A percentile compares a stretch with the other conserved stretches of the same genome.
Evolutionary conservation across 306 rosid genomes (phyloP).

Genomic region (Albizia julibrissin): DNA sequence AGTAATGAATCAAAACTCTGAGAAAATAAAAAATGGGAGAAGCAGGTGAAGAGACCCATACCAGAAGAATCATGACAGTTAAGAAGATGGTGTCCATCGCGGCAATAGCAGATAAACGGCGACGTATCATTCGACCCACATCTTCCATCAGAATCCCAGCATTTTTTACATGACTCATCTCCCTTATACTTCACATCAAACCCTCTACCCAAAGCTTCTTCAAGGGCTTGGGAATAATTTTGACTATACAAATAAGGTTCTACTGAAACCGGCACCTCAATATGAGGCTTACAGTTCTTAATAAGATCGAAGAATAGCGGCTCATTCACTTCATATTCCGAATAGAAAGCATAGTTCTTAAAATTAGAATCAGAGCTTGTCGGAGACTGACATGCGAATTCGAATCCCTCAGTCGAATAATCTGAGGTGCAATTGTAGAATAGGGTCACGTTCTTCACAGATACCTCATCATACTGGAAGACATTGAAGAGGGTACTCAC

Average conservation of each 20-base stretch:
- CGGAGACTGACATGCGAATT: background rate
- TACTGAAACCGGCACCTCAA: background rate
- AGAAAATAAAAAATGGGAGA: background rate
- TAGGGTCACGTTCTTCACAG: constrained; percentile 7
- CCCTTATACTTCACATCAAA: background rate
- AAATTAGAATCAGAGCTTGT: no score
- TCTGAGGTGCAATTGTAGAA: background rate
- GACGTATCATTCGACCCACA: background rate
- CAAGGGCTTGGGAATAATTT: no score
- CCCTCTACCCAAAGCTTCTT: background rate
- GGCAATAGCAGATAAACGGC: background rate
- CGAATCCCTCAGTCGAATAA: background rate
- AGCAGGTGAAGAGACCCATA: background rate
- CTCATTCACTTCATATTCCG: background rate
- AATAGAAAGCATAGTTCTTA: background rate
- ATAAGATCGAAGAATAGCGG: fast-evolving
- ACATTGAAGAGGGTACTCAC: background rate
- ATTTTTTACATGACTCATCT: background rate
- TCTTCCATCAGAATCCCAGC: background rate
- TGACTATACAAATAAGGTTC: no score
- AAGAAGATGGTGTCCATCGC: background rate
- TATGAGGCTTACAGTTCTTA: background rate
- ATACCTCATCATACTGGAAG: background rate
- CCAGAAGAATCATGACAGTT: background rate
- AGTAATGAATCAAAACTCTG: background rate